Percentiles rank a stretch among this genome's conserved stretches.
phyloP scores from a whole-genome alignment of 192 early-diverging fungal species.

The Coemansia sp. region DNA sequence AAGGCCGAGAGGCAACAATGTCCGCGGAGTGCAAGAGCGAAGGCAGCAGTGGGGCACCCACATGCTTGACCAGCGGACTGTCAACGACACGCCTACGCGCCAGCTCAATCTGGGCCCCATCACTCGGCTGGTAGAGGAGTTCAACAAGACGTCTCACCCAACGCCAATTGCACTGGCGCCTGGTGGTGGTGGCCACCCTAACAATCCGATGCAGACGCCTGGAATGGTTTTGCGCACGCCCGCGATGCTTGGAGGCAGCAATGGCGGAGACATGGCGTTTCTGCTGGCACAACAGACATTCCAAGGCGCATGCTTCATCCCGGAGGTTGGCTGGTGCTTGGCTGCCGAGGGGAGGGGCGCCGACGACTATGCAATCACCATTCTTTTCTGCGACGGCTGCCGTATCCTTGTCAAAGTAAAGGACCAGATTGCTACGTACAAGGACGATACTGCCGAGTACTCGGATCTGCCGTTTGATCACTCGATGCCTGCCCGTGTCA shows the following conservation, averaged over 20 bases:
- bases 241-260: not conserved
- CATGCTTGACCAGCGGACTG: constrained; percentile 28
- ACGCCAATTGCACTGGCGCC: not conserved
- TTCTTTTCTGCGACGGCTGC: constrained; percentile 50
- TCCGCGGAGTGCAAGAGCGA: not conserved
- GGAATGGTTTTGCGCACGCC: constrained; percentile 24
- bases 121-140: constrained; percentile 39
- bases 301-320: constrained; percentile 38
- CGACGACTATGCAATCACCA: constrained; percentile 29
- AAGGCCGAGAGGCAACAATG: not conserved
- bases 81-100: constrained; percentile 40
- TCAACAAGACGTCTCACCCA: constrained; percentile 15
- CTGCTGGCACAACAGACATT: constrained; percentile 15
- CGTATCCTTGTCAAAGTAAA: constrained; percentile 33
- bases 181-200: not conserved
- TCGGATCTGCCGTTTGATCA: constrained; percentile 31
- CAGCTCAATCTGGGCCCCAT: constrained; percentile 40
- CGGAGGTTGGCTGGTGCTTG: constrained; percentile 54
- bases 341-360: constrained; percentile 18
- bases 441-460: constrained; percentile 20
- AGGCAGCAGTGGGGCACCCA: constrained; percentile 26
- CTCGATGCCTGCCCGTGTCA: constrained; percentile 34
- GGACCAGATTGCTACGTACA: constrained; percentile 28
- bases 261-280: constrained; percentile 6
- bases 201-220: constrained; percentile 17